Conservation (phyloP, 306 rosid species). For the Begonia loranthoides region DNA sequence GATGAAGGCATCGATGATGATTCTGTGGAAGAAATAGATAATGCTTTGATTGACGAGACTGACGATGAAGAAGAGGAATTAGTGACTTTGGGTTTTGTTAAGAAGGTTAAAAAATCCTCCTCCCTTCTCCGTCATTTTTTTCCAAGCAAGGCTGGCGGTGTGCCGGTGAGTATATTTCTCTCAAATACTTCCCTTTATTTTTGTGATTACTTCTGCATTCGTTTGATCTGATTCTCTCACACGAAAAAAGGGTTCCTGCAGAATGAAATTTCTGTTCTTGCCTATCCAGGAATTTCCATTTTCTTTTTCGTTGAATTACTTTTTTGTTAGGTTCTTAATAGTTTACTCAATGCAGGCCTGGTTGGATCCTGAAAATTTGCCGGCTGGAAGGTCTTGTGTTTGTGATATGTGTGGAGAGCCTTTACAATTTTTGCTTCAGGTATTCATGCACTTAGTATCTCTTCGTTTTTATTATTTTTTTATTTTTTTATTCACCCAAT, state of each 20-base stretch:
- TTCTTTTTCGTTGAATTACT: no score
- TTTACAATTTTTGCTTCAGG: slow-evolving; percentile 76
- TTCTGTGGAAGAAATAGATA: slow-evolving; percentile 7
- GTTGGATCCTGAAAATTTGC: slow-evolving; percentile 74
- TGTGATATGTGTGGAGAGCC: slow-evolving; percentile 74
- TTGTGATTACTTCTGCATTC: background rate
- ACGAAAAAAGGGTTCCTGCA: no score
- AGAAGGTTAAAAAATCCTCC: slow-evolving; percentile 36
- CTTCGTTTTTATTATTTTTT: no score
- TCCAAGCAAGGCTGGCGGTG: slow-evolving; percentile 90
- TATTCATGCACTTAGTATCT: slow-evolving; percentile 6
- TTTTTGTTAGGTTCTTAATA: background rate
- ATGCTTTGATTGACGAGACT: slow-evolving; percentile 9
- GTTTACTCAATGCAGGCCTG: slow-evolving; percentile 44
- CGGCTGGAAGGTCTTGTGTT: slow-evolving; percentile 39
- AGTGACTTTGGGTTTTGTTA: slow-evolving; percentile 42
- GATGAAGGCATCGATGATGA: slow-evolving; percentile 20
- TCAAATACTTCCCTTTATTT: background rate
- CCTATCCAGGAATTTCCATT: no score
- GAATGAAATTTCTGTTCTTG: no score
- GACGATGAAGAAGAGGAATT: slow-evolving; percentile 37
- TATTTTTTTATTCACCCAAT: background rate
- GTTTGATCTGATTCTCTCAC: background rate
- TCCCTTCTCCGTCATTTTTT: slow-evolving; percentile 50
- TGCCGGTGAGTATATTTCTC: slow-evolving; percentile 37